Evolutionary conservation across 805 yeast species (phyloP), one percentile per base, ranked within the genome.

Genomic region (Wickerhamomyces subpelliculosus): DNA sequence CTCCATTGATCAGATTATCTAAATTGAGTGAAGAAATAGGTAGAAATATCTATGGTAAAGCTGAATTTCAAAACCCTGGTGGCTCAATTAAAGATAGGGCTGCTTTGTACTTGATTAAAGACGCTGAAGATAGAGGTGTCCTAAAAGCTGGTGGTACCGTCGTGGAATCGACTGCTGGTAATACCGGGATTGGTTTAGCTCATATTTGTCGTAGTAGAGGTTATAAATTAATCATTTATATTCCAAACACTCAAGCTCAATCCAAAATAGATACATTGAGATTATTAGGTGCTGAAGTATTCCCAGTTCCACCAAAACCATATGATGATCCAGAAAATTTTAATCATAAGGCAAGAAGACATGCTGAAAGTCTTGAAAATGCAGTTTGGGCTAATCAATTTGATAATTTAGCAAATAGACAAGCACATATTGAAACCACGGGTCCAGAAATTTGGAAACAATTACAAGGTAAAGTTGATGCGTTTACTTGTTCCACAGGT

Each of bases 321-420:
- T 80, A 67, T 53, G 80, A 80, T 36, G 81, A 87, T 59, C 95
- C 96, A 4, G 70, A 75, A 55, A 86, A 87, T 64, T 87, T 80
- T 67, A 87, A 87, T 65, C 90, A 87, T 59, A 84, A 83, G 61
- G 95, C 96, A 8, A 72, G 72, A 53, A 72, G 89, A 52, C 94
- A 84, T 55, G 96, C 96, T 5, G 93, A 84, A 46, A 50, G 63
- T 28, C 60, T 82, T 39, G 75, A 70, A 0, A 86, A 86, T 57
- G 93, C 95, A 0, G 88, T 84, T 14, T 87, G 96, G 95, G 87
- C 96, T 16, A 81, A 87, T 58, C 96, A 87, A 57, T 87, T 87
- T 57, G 96, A 87, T 58, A 87, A 87, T 59, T 54, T 69, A n/a
- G 93, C 90, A 44, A 87, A 87, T 63, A 72, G 95, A 54, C 85